phyloP scores from a whole-genome alignment of 352 stramenopile species.

The Globisporangium uncinulatum region DNA sequence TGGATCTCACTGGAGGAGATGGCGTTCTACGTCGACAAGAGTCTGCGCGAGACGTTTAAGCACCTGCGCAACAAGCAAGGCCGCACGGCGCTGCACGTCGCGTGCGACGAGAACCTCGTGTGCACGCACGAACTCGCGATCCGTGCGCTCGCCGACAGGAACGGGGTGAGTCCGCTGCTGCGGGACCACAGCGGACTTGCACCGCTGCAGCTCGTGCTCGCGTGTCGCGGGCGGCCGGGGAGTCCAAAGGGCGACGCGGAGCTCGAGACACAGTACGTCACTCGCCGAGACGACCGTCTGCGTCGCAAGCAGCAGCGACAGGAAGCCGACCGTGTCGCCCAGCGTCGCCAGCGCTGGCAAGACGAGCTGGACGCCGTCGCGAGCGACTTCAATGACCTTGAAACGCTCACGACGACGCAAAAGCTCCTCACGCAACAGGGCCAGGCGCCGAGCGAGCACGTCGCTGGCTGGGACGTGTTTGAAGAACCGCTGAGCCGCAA shows the following conservation, averaged over 20 bases:
- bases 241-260: slow-evolving; percentile 39
- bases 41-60: slow-evolving; percentile 56
- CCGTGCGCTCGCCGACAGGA: slow-evolving; percentile 36
- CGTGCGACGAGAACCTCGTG: slow-evolving; percentile 78
- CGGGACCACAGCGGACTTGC: slow-evolving; percentile 35
- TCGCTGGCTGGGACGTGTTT: slow-evolving; percentile 41
- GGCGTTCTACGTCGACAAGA: slow-evolving; percentile 59
- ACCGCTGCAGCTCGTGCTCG: slow-evolving; percentile 41
- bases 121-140: slow-evolving; percentile 73
- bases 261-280: slow-evolving; percentile 24
- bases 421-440: slow-evolving; percentile 24
- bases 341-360: slow-evolving; percentile 30
- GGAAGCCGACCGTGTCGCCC: slow-evolving; percentile 28
- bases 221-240: slow-evolving; percentile 45
- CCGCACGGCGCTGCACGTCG: slow-evolving; percentile 57
- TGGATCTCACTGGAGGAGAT: slow-evolving; percentile 45
- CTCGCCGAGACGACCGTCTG: slow-evolving; percentile 25
- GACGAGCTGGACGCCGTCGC: slow-evolving; percentile 33
- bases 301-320: slow-evolving; percentile 20
- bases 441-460: slow-evolving; percentile 4
- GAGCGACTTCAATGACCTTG: slow-evolving; percentile 45
- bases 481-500: slow-evolving; percentile 54
- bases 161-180: slow-evolving; percentile 50
- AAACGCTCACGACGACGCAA: slow-evolving; percentile 35
- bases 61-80: slow-evolving; percentile 60